Conservation (phyloP, 768 basidiomycete species). For the Panaeolus papilionaceus region DNA sequence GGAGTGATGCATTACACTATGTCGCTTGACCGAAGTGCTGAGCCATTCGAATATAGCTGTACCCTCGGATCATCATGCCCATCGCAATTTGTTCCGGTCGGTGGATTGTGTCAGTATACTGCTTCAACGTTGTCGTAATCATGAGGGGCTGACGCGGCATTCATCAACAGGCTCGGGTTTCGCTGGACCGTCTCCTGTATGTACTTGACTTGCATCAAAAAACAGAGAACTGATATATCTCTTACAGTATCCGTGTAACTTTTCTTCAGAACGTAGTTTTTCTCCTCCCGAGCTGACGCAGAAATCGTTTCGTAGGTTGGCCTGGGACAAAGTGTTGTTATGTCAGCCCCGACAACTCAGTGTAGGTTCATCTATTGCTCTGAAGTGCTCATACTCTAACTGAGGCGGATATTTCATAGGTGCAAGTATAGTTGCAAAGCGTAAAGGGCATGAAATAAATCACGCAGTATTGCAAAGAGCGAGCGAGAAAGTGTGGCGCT, state of each 20-base stretch:
- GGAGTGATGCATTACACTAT: neutral
- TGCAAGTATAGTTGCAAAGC: neutral
- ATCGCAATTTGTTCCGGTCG: neutral
- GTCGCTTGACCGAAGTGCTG: neutral
- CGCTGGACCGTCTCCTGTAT: neutral
- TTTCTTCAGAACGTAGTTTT: neutral
- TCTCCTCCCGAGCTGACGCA: neutral
- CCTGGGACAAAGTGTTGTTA: neutral
- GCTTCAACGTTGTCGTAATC: neutral
- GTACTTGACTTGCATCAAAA: neutral
- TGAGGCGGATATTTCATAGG: neutral
- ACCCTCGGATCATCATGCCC: neutral
- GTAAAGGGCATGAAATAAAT: neutral
- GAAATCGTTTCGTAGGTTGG: neutral
- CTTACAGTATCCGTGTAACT: neutral
- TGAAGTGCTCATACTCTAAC: neutral
- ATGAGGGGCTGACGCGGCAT: neutral
- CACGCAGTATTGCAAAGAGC: neutral
- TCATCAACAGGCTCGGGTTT: neutral
- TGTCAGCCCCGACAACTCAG: neutral
- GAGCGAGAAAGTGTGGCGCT: too few species aligned
- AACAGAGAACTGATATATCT: neutral
- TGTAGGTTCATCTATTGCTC: neutral
- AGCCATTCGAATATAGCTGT: neutral
- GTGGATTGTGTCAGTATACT: conserved; percentile 1